Evolutionary conservation across 129 eudicot genomes (phyloP), one percentile per base, ranked within the genome.

Genomic region (Saposhnikovia divaricata): DNA sequence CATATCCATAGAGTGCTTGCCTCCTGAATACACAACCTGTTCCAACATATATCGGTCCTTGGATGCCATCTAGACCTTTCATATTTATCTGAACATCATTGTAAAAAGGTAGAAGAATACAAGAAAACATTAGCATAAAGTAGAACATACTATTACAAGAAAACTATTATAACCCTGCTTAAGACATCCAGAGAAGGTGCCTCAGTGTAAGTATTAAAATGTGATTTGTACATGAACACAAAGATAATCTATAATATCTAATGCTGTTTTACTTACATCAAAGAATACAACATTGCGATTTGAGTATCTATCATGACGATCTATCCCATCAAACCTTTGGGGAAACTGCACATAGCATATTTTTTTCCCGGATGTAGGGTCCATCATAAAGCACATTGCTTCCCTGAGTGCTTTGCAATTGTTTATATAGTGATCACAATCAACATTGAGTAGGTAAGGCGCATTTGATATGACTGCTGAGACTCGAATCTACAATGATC

Each of bases 301-400:
- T 21, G 87, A 80, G 71, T 83, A 86, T 77, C 87, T 39, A 68
- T 86, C 89, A 44, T 83, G 87, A 39, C 87, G 37, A 83, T 86
- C 89, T 74, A 86, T 86, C 9, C 89, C 89, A 27, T 86, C 89
- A 46, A 86, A 86, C 66, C 89, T 83, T 53, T 86, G 89, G 48
- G 86, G 89, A 72, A 86, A 86, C 46, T 86, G 89, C 27, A 86
- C 89, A 38, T 83, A 86, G 72, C 89, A 86, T 73, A 86, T 83
- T 73, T 83, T 83, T 87, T 86, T 86, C 63, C 89, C 89, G 5
- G 87, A 72, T 19, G 79, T 80, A 34, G 89, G 89, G 68, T 86
- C 89, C 89, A 86, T 86, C 86, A 86, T 82, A 84, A 86, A 86
- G 78, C 89, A 86, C 89, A 86, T 86, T 11, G 89, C 79, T 74